Conservation (phyloP, 331 rosid species). For the Erythrophleum ivorense region DNA sequence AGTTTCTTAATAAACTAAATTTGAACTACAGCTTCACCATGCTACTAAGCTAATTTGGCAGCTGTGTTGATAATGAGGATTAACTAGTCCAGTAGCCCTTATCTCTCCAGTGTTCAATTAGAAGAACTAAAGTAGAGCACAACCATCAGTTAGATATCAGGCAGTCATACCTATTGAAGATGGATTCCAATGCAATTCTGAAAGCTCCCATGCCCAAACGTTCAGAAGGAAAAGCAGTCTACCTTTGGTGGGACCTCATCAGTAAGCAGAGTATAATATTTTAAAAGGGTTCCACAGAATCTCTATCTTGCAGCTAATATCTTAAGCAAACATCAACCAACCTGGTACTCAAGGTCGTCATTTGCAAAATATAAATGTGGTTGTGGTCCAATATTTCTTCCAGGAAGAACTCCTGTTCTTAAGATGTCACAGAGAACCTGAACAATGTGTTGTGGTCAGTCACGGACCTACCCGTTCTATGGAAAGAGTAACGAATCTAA, state of each 20-base stretch:
- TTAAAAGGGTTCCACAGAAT: constrained; percentile 29
- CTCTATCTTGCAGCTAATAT: constrained; percentile 26
- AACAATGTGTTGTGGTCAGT: constrained; percentile 41
- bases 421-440: constrained; percentile 83
- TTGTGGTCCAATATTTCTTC: constrained; percentile 58
- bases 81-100: constrained; percentile 10
- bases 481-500: constrained; percentile 1
- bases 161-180: constrained; percentile 72
- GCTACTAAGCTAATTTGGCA: constrained; percentile 19
- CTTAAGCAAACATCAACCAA: constrained; percentile 42
- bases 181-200: constrained; percentile 88
- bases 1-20: not conserved
- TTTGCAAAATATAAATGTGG: constrained; percentile 77
- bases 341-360: constrained; percentile 89
- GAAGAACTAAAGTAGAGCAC: constrained; percentile 25
- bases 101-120: not conserved
- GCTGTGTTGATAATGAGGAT: constrained; percentile 10
- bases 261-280: constrained; percentile 42
- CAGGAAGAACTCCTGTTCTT: constrained; percentile 78
- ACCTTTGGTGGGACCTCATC: constrained; percentile 52
- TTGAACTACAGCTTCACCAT: constrained; percentile 14
- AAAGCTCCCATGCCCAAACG: constrained; percentile 98
- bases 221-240: constrained; percentile 93
- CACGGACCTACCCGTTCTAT: constrained; percentile 23
- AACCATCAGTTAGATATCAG: constrained; percentile 2